phyloP scores from a whole-genome alignment of 768 basidiomycete species.

The Russula foetens region DNA sequence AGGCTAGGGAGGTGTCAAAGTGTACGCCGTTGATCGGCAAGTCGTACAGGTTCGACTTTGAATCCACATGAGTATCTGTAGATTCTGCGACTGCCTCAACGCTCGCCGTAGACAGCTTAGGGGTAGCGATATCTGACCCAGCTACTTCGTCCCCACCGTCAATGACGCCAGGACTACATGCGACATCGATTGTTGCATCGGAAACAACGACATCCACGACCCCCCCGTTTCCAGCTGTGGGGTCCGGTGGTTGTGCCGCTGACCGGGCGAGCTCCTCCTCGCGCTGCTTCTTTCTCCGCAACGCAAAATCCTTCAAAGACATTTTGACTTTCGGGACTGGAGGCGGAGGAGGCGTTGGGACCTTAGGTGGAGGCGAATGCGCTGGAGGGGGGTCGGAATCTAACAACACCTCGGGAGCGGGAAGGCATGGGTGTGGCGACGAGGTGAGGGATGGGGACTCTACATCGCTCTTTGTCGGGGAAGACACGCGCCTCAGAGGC shows the following conservation, averaged over 20 bases:
- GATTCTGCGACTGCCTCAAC: neutral
- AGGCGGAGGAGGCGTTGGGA: neutral
- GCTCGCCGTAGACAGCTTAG: neutral
- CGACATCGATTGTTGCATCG: neutral
- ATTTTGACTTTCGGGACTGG: slow-evolving; percentile 19
- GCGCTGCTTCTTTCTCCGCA: slow-evolving; percentile 21
- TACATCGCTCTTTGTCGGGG: neutral
- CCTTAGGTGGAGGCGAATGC: neutral
- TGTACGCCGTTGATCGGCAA: neutral
- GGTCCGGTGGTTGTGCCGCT: neutral
- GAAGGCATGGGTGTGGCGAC: neutral
- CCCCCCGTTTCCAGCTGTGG: neutral
- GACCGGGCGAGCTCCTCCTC: slow-evolving; percentile 13
- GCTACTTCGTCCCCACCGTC: neutral
- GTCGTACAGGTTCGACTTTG: neutral
- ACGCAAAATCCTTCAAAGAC: slow-evolving; percentile 20
- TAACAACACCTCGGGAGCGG: neutral
- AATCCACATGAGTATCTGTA: neutral
- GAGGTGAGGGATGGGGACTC: neutral
- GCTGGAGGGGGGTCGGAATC: neutral
- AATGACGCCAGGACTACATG: neutral
- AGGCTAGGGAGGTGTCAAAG: neutral
- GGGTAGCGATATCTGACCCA: neutral
- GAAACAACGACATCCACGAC: neutral
- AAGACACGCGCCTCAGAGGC: slow-evolving; percentile 1